Evolutionary conservation across 2,329 filamentous ascomycete genomes (phyloP).

Genomic region (Onygenales sp.): DNA sequence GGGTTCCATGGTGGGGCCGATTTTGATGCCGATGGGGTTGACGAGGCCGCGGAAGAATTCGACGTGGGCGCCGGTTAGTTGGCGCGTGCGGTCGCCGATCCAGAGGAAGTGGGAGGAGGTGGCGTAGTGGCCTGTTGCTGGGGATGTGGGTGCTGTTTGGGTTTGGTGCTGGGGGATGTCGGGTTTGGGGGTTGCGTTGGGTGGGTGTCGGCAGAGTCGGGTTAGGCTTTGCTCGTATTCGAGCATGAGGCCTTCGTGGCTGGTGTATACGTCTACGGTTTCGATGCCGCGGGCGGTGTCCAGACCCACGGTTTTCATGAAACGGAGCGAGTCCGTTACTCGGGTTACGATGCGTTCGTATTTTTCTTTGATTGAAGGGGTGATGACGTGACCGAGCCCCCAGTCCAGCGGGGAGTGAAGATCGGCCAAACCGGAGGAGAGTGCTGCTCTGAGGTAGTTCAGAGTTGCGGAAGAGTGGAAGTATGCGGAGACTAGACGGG

Average conservation of each 20-base stretch:
- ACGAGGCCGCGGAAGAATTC: slow-evolving; percentile 95
- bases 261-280: slow-evolving; percentile 90
- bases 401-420: slow-evolving; percentile 90
- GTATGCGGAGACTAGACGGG: slow-evolving; percentile 79
- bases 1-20: slow-evolving; percentile 74
- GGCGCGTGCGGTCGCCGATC: slow-evolving; percentile 93
- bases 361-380: slow-evolving; percentile 71
- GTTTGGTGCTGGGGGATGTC: slow-evolving; percentile 11
- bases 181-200: slow-evolving; percentile 18
- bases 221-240: slow-evolving; percentile 91
- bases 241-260: slow-evolving; percentile 85
- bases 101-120: slow-evolving; percentile 95
- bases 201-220: slow-evolving; percentile 47
- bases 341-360: slow-evolving; percentile 77
- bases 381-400: slow-evolving; percentile 83
- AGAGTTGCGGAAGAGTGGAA: slow-evolving; percentile 91
- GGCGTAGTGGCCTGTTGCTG: slow-evolving; percentile 68
- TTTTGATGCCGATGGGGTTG: slow-evolving; percentile 94
- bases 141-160: slow-evolving; percentile 17
- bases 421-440: slow-evolving; percentile 84
- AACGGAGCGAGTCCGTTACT: slow-evolving; percentile 82
- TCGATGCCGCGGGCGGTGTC: slow-evolving; percentile 75
- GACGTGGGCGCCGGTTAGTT: slow-evolving; percentile 86
- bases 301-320: slow-evolving; percentile 89
- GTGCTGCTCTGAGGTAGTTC: slow-evolving; percentile 79